These are phyloP conservation scores for Pistacia atlantica DNA, from an alignment of 345 rosid genomes.

Conservation along the genomic window DNA sequence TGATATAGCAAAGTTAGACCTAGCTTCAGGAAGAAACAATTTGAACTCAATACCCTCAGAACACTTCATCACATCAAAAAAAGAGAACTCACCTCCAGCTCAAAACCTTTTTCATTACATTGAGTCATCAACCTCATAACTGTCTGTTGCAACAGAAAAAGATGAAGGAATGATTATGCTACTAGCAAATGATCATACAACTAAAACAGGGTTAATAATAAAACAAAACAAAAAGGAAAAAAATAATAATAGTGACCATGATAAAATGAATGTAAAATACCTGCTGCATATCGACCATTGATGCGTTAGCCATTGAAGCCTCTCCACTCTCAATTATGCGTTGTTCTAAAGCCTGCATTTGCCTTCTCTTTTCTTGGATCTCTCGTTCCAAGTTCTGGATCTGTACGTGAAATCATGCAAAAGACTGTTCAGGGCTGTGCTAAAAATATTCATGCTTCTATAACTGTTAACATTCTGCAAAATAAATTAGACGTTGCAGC, in stretches of 20 bases:
- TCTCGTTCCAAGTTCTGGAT: slow-evolving; percentile 82
- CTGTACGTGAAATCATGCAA: slow-evolving; percentile 37
- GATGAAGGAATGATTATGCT: slow-evolving; percentile 18
- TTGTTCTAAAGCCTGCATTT: slow-evolving; percentile 84
- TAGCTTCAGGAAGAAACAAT: slow-evolving; percentile 6
- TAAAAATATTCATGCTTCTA: background rate
- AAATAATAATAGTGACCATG: background rate
- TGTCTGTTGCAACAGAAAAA: slow-evolving; percentile 55
- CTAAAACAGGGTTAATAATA: background rate
- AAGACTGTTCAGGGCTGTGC: slow-evolving; percentile 9
- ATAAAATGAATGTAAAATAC: slow-evolving; percentile 37
- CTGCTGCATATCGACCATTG: slow-evolving; percentile 96
- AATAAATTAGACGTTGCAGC: slow-evolving; percentile 1
- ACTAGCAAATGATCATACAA: background rate
- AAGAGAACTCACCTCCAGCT: slow-evolving; percentile 73
- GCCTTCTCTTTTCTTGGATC: slow-evolving; percentile 89
- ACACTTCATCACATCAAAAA: slow-evolving; percentile 3
- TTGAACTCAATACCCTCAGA: background rate
- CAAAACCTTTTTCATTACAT: slow-evolving; percentile 94
- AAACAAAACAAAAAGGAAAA: background rate
- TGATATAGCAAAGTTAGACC: background rate
- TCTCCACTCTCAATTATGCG: slow-evolving; percentile 89
- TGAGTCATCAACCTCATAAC: slow-evolving; percentile 91
- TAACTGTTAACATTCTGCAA: background rate
- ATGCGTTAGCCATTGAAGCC: slow-evolving; percentile 90